A percentile compares a stretch with the other conserved stretches of the same genome.
phyloP scores from a whole-genome alignment of 768 basidiomycete species.

The Astraeus odoratus region DNA sequence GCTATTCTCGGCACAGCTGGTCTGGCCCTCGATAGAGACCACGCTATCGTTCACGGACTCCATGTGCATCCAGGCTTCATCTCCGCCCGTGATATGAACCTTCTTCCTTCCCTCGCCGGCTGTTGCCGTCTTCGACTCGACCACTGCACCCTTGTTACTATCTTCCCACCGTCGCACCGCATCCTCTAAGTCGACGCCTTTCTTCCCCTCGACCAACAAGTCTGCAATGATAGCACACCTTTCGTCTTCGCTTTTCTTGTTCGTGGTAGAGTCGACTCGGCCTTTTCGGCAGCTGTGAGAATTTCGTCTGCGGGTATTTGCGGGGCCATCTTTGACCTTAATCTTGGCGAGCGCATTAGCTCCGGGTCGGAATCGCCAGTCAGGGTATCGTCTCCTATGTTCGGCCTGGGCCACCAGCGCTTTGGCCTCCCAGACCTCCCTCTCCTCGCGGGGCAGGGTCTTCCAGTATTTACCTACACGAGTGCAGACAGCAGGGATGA shows the following conservation, averaged over 20 bases:
- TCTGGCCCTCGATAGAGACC: constrained; percentile 1
- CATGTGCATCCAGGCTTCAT: constrained; percentile 21
- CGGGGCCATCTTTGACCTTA: constrained; percentile 36
- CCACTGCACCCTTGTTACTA: constrained; percentile 2
- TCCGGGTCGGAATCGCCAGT: constrained; percentile 79
- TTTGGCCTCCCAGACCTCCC: constrained; percentile 71
- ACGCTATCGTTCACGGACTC: constrained; percentile 8
- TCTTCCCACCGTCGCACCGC: constrained; percentile 50
- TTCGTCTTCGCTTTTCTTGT: constrained; percentile 36
- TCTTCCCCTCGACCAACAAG: constrained; percentile 60
- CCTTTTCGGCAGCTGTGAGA: constrained; percentile 22
- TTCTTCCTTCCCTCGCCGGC: constrained; percentile 2
- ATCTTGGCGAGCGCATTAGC: constrained; percentile 35
- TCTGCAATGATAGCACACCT: constrained; percentile 62
- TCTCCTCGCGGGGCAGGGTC: constrained; percentile 57
- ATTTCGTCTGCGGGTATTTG: constrained; percentile 21
- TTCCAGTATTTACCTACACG: constrained; percentile 66
- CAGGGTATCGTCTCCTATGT: constrained; percentile 67
- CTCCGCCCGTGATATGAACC: too few relatives aligned
- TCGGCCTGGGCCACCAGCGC: constrained; percentile 65
- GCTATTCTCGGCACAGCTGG: constrained; percentile 1
- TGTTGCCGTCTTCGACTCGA: constrained; percentile 5
- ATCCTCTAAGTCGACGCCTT: constrained; percentile 50
- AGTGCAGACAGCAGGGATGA: not conserved
- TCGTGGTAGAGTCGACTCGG: constrained; percentile 26